Evolutionary conservation across 176 grass and related monocot species (phyloP).

Genomic region (Areca catechu): DNA sequence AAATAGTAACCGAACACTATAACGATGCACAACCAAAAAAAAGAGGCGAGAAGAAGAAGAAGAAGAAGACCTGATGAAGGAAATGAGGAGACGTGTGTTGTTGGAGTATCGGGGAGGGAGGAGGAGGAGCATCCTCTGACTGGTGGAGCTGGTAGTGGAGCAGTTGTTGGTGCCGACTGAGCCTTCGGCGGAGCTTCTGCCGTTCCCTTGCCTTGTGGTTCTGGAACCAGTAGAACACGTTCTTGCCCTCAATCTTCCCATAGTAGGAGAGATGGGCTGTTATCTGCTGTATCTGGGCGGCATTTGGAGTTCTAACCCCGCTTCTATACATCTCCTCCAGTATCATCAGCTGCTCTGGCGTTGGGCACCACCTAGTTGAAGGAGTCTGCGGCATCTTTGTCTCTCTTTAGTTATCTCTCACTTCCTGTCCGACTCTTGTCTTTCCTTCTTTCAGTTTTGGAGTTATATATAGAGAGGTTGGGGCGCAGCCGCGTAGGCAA

Average conservation of each 20-base stretch:
- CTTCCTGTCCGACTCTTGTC: background rate
- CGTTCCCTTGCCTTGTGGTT: constrained; percentile 92
- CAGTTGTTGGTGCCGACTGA: constrained; percentile 50
- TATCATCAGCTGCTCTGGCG: constrained; percentile 80
- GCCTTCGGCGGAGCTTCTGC: constrained; percentile 58
- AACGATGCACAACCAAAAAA: too few species aligned
- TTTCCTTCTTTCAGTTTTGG: background rate
- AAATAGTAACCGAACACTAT: too few species aligned
- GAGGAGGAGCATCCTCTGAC: too few species aligned
- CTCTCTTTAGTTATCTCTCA: background rate
- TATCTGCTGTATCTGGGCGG: constrained; percentile 81
- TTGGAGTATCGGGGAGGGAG: too few species aligned
- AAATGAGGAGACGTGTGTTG: too few species aligned
- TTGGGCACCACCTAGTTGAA: constrained; percentile 77
- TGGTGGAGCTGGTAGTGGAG: constrained; percentile 6
- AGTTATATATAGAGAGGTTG: constrained; percentile 32
- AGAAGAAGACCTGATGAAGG: too few species aligned
- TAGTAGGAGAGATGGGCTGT: constrained; percentile 76
- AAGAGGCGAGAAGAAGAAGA: too few species aligned
- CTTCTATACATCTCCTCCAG: constrained; percentile 85
- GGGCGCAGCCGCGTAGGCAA: background rate
- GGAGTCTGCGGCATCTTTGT: constrained; percentile 71
- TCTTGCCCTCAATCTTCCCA: constrained; percentile 87
- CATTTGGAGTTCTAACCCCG: constrained; percentile 68
- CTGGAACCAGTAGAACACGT: constrained; percentile 96